Evolutionary conservation across 2,329 filamentous ascomycete species (phyloP), one percentile per base, ranked within the genome.

Genomic region (Pseudogymnoascus sp.): DNA sequence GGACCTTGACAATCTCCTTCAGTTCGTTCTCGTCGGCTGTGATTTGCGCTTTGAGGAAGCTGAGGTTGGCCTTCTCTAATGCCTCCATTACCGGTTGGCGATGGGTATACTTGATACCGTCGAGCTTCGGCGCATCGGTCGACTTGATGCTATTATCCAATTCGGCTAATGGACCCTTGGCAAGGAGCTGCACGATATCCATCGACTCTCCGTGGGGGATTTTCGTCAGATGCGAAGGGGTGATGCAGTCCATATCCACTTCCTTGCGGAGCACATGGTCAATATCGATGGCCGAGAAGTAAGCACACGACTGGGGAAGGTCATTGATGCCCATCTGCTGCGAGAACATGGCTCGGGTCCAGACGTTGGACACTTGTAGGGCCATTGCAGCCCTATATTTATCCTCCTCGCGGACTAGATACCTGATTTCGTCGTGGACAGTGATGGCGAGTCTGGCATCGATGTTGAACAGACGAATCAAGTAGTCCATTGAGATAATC

Each of bases 251-350:
- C 90, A 99, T 96, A 73, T 99, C 89, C 3, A 99, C 95, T 74
- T 99, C 94, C 73, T 99, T 99, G 59, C 94, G 84, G n/a, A 99
- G 80, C 2, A 99, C 92, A 68, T 91, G 87, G 71, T 99, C 94
- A 66, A 99, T 90, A 71, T 99, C 94, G 5, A 99, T 85, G 3
- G 94, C 93, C 0, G 90, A 95, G 75, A 99, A 99, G 75, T 92
- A 99, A 7, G 94, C 94, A 69, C 92, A 97, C 0, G 89, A 86
- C 71, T 97, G 94, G 0, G 95, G 94, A 8, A 99, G 81, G 70
- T 99, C 94, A 66, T 96, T 81, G 69, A 99, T 99, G 63, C 94
- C 94, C 70, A 97, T 90, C 75, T 99, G 94, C 74, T 99, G 92
- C 0, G 89, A 85, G 73, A 99, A 99, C 89, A 99, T 97, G 65